Evolutionary conservation across 2,329 filamentous ascomycete genomes (phyloP), one percentile per base, ranked within the genome.

Genomic region (Penicillium sp.): DNA sequence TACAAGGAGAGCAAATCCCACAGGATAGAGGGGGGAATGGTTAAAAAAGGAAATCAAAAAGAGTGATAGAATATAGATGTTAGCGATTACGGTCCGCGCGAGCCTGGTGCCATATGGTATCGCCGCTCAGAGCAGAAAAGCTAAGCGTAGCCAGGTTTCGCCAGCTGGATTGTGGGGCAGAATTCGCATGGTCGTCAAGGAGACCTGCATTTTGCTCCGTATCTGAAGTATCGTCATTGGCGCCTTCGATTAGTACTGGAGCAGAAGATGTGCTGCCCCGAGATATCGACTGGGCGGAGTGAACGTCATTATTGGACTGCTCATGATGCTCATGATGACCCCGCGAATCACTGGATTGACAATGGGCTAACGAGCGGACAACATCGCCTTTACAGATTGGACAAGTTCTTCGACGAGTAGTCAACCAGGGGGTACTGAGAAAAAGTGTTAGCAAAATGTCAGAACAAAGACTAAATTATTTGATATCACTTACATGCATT

Each of bases 361-460:
- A 63, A 33, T 79, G 81, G 19, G 86, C 82, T 62, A 91, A 70
- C 1, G 78, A 80, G 43, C 78, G 75, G 16, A 99, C 93, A 36
- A 99, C 94, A 71, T 99, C 94, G 48, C 92, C 92, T 78, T 99
- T 99, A 79, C 94, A 99, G 59, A 99, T 97, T 0, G 94, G 94
- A 68, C 94, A 99, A n/a, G 94, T 99, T 61, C 94, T 88, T 62
- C 94, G 89, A 48, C 93, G 87, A 16, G 92, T 97, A 0, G 93
- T 97, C 51, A 99, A 81, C 94, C 94, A 99, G 2, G 94, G 94
- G 5, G 94, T 97, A 71, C 92, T 96, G 62, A 27, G 21, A 34
- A 29, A 38, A 23, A 36, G 13, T 29, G 23, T 65, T 60, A 69
- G 69, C 67, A 57, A 62, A 63, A 38, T 52, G 7, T 41, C 23